Percentiles rank a stretch among this genome's conserved stretches.
phyloP scores from a whole-genome alignment of 2,329 filamentous ascomycete species.

The Pestalotiopsis sp. region DNA sequence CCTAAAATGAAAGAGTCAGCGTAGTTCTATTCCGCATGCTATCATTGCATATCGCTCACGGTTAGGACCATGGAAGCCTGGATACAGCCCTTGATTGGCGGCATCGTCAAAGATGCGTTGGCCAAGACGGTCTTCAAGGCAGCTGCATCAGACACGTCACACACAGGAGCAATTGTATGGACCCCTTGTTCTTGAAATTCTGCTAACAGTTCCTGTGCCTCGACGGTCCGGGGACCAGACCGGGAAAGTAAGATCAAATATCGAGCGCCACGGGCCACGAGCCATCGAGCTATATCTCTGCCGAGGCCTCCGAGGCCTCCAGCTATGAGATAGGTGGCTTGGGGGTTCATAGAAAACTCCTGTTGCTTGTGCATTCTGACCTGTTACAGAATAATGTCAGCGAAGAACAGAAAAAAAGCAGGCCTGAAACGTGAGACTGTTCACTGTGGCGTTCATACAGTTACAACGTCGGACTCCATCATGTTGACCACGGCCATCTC shows the following conservation, averaged over 20 bases:
- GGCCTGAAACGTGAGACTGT: too few relatives aligned
- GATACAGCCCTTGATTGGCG: slow-evolving; percentile 19
- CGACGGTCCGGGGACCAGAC: slow-evolving; percentile 15
- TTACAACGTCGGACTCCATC: too few relatives aligned
- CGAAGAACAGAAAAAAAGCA: too few relatives aligned
- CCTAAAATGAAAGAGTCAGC: background rate
- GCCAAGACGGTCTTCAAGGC: slow-evolving; percentile 6
- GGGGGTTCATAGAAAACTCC: too few relatives aligned
- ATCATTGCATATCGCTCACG: background rate
- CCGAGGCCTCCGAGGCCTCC: slow-evolving; percentile 33
- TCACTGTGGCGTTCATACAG: too few relatives aligned
- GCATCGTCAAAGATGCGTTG: slow-evolving; percentile 15
- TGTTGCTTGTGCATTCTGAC: too few relatives aligned
- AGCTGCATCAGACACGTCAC: slow-evolving; percentile 20
- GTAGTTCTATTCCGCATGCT: too few relatives aligned
- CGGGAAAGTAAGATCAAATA: slow-evolving; percentile 22
- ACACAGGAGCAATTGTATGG: slow-evolving; percentile 17
- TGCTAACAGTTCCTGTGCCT: slow-evolving; percentile 12
- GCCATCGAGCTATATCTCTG: slow-evolving; percentile 21
- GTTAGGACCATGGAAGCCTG: slow-evolving; percentile 25
- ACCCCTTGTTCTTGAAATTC: slow-evolving; percentile 16
- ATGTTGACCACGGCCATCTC: too few relatives aligned
- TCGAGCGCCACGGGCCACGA: slow-evolving; percentile 22
- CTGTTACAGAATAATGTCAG: too few relatives aligned
- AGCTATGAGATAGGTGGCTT: slow-evolving; percentile 28